Conservation (phyloP, 2,329 filamentous ascomycete genomes). For the Lomentospora prolificans region DNA sequence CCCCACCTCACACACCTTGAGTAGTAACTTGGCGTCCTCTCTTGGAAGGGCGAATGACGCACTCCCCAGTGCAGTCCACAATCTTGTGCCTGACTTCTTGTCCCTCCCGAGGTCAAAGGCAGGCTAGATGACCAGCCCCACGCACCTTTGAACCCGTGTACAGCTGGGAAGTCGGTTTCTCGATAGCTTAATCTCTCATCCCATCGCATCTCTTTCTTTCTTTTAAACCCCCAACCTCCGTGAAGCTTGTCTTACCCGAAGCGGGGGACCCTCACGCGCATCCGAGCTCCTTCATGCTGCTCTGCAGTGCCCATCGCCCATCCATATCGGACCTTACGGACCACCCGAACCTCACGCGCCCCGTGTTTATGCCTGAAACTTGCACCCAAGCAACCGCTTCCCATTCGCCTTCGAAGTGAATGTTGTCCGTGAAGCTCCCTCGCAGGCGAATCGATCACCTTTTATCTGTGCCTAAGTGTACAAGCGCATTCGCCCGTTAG, state of each 20-base stretch:
- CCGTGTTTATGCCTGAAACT: background rate
- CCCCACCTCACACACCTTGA: background rate
- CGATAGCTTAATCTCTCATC: too few relatives aligned
- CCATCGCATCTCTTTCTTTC: background rate
- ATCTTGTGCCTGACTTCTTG: background rate
- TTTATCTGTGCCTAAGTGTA: background rate
- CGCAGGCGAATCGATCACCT: background rate
- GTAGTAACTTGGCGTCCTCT: background rate
- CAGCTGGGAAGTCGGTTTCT: too few relatives aligned
- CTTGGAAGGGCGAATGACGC: background rate
- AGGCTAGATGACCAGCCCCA: background rate
- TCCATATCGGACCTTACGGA: background rate
- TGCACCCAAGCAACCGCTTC: too few relatives aligned
- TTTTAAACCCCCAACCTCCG: too few relatives aligned
- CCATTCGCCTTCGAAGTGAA: too few relatives aligned
- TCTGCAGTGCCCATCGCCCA: too few relatives aligned
- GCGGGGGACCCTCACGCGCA: too few relatives aligned
- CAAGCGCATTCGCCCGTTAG: background rate
- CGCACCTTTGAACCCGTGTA: background rate
- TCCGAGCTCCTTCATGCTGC: too few relatives aligned
- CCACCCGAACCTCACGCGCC: background rate
- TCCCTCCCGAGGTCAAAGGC: background rate
- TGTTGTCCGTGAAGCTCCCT: too few relatives aligned
- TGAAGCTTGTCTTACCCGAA: too few relatives aligned
- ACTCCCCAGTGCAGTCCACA: background rate